Base-by-base conservation (phyloP, 1,139 yeast species). In the Geotrichum cucujoidarum region DNA sequence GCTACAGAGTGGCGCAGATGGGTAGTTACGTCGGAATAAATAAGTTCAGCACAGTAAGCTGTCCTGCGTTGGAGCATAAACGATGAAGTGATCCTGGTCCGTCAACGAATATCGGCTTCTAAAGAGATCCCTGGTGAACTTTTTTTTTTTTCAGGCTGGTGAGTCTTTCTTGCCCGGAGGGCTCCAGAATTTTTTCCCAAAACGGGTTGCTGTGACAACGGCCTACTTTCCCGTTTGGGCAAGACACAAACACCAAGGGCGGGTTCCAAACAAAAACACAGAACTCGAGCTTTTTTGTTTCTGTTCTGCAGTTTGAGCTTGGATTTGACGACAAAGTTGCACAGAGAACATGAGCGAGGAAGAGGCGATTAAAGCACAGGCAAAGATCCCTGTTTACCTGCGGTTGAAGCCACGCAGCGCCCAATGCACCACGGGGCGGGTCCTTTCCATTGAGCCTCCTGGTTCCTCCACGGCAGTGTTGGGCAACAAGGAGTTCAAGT, bases 311-410 rank as follows among this genome's bases (percentile, higher is more conserved):
- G 17, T n/a, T n/a, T n/a, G n/a, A n/a, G n/a, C n/a, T n/a, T n/a
- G n/a, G n/a, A n/a, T n/a, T n/a, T 25, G n/a, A n/a, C n/a, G n/a
- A n/a, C n/a, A n/a, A n/a, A 25, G 10, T 8, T 25, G 13, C 42
- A 6, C n/a, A n/a, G n/a, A n/a, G n/a, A 27, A 24, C 16, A 43
- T 37, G 41, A 40, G 43, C 21, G 43, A 38, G 27, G 16, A 7
- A 3, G 45, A 40, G 7, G 17, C 22, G 4, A 21, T 25, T 3
- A 41, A 46, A 33, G 17, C 29, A 2, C 21, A 34, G 2, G 54
- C 54, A 10, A 57, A 53, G 48, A 50, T 64, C 2, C 72, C 72
- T 2, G 69, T 67, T 21, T 69, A 61, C 46, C 53, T 69, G 37
- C 57, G 73, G 25, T 55, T 69, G 34, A 67, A 68, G 48, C 72